Evolutionary conservation across 306 rosid genomes (phyloP), one percentile per base, ranked within the genome.

Genomic region (Ziziphus jujuba): DNA sequence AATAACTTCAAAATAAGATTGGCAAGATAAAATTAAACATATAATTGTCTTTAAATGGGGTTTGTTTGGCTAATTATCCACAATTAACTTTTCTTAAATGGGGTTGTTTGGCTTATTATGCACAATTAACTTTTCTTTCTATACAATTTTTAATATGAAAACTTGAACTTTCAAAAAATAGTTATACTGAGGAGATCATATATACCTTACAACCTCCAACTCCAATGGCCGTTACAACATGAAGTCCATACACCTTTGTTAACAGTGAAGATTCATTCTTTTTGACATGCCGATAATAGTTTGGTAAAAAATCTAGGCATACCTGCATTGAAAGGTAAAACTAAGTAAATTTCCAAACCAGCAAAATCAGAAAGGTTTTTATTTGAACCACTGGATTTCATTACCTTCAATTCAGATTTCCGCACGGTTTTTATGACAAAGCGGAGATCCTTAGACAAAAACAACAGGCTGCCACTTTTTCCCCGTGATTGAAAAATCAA

Each of bases 121-220:
- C n/a, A n/a, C n/a, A n/a, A n/a, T n/a, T n/a, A n/a, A n/a, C n/a
- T n/a, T n/a, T n/a, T n/a, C n/a, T n/a, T n/a, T n/a, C n/a, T n/a
- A n/a, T n/a, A n/a, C n/a, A n/a, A n/a, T n/a, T 43, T 49, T 28
- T 3, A 48, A n/a, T 25, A 44, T 24, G 56, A 47, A 45, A 31
- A 45, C 38, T 19, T 19, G 25, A 69, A 13, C 19, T 40, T 53
- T 47, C 8, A 36, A 8, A 8, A 44, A 9, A 2, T 8, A 44
- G 16, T 8, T 14, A 44, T 34, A 65, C 33, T 45, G 17, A 54
- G 24, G 61, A 34, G 56, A 72, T 63, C 15, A 11, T 0, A 17
- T 4, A 28, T 56, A 82, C 87, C 87, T 82, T 79, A n/a, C 20
- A 34, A 64, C 84, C 87, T 38, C 87, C 84, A 14, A 28, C 87